Conservation (phyloP, 345 rosid species). For the Brassica incana region DNA sequence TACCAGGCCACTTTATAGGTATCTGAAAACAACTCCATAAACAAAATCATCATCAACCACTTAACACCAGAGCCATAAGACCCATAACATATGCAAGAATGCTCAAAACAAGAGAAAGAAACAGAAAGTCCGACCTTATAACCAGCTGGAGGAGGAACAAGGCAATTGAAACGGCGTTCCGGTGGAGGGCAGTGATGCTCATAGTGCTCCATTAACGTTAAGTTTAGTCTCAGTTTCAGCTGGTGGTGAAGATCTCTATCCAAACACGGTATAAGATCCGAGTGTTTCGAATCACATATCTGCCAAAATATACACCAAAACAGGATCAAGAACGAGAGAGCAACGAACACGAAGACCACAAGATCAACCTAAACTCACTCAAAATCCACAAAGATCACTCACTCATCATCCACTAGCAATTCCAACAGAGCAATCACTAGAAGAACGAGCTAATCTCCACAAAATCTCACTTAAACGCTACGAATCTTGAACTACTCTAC, state of each 20-base stretch:
- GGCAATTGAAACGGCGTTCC: constrained; percentile 83
- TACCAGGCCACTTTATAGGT: constrained; percentile 89
- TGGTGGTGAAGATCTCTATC: constrained; percentile 85
- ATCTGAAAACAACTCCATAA: constrained; percentile 73
- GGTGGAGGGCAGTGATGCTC: constrained; percentile 92
- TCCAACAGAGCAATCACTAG: background rate
- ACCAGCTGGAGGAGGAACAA: constrained; percentile 82
- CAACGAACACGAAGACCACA: background rate
- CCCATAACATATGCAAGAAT: background rate
- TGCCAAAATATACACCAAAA: constrained; percentile 24
- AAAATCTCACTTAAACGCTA: background rate
- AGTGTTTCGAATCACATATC: constrained; percentile 76
- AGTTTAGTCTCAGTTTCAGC: constrained; percentile 69
- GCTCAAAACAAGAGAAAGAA: background rate
- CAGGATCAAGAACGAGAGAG: background rate
- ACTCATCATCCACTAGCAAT: constrained; percentile 4
- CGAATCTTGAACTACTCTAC: too few relatives aligned
- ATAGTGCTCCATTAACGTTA: constrained; percentile 91
- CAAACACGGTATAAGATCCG: constrained; percentile 92
- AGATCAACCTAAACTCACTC: background rate
- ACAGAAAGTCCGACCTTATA: constrained; percentile 64
- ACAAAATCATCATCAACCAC: constrained; percentile 39
- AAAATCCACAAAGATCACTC: constrained; percentile 10
- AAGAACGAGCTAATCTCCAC: constrained; percentile 5
- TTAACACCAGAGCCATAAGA: constrained; percentile 22